These are phyloP conservation scores for Plicaturopsis crispa DNA, from an alignment of 768 basidiomycete species.

Conservation along the genomic window DNA sequence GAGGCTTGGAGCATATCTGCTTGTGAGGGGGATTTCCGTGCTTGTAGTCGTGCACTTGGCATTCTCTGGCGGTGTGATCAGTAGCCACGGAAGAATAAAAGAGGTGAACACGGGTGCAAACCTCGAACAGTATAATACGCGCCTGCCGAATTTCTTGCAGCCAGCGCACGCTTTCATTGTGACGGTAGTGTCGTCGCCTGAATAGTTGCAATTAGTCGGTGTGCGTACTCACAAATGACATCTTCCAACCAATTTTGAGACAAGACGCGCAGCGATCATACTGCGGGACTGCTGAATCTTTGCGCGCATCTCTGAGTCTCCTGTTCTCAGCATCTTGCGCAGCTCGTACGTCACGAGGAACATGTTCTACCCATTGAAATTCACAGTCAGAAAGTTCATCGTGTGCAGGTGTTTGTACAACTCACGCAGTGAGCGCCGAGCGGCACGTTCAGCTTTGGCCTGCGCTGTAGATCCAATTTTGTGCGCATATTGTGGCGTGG, in stretches of 20 bases:
- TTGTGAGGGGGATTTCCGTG: neutral
- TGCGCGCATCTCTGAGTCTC: too few relatives aligned
- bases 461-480: too few relatives aligned
- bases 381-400: too few relatives aligned
- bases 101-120: neutral
- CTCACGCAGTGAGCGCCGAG: too few relatives aligned
- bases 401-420: too few relatives aligned
- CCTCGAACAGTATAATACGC: neutral
- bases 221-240: neutral
- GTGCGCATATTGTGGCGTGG: too few relatives aligned
- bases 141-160: neutral
- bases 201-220: neutral
- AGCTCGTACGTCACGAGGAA: too few relatives aligned
- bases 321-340: too few relatives aligned
- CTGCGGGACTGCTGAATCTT: too few relatives aligned
- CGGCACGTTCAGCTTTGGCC: too few relatives aligned
- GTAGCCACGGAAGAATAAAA: neutral
- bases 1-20: neutral
- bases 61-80: neutral
- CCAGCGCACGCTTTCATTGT: neutral
- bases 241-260: neutral
- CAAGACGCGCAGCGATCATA: neutral
- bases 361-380: too few relatives aligned
- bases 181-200: neutral
- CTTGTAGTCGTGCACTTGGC: neutral